Evolutionary conservation across 1,284 basidiomycete species (phyloP).

Genomic region (Austroboletus rostrupii): DNA sequence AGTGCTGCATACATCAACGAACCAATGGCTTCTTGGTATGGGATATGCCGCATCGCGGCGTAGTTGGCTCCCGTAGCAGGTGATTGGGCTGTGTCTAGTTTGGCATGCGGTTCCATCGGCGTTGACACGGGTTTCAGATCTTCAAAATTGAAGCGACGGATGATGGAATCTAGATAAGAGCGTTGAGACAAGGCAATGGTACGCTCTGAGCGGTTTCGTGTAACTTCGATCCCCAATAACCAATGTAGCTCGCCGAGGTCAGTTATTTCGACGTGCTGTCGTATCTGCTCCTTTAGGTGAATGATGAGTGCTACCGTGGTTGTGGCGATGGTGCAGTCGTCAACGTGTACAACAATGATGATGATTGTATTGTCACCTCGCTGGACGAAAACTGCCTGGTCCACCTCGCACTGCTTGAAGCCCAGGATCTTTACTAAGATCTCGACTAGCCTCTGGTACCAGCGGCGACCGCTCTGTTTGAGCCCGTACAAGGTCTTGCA

Average conservation of each 20-base stretch:
- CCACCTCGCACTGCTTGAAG: too few species aligned
- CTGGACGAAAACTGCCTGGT: neutral
- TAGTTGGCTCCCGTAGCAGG: neutral
- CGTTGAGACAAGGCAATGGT: conserved; percentile 23
- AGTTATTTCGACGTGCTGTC: too few species aligned
- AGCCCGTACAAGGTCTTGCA: too few species aligned
- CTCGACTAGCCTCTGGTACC: too few species aligned
- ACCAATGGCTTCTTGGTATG: conserved; percentile 31
- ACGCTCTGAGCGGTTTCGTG: conserved; percentile 6
- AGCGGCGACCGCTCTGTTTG: too few species aligned
- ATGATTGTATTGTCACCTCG: neutral
- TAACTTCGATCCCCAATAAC: conserved; percentile 29
- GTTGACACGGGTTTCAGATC: conserved; percentile 18
- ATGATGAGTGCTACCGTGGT: neutral
- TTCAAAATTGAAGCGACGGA: conserved; percentile 17
- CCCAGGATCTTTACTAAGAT: too few species aligned
- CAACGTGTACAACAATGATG: neutral
- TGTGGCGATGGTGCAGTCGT: neutral
- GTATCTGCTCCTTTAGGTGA: too few species aligned
- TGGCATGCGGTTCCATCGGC: conserved; percentile 10
- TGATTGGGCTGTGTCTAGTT: conserved; percentile 7
- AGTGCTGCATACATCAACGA: conserved; percentile 25
- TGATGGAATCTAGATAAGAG: conserved; percentile 26
- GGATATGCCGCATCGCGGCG: neutral
- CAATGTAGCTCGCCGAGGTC: neutral